Base-by-base conservation (phyloP, 2,329 filamentous ascomycete genomes). In the Fusarium sp. region DNA sequence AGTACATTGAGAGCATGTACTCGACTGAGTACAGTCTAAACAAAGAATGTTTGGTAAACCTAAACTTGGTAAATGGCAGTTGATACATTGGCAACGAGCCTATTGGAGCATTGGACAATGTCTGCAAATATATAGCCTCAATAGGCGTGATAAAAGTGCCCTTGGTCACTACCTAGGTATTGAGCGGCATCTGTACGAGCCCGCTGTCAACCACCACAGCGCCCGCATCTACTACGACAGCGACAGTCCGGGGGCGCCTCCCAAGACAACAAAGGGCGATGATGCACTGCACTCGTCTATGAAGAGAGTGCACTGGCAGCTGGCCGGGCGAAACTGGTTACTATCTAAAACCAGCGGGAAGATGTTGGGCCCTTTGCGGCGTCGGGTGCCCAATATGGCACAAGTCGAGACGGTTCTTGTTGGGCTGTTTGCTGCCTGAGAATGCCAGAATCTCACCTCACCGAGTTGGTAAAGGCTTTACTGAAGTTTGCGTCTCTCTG, bases 1-100 rank as follows among this genome's bases (percentile, higher is more conserved):
- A 40, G 43, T 61, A 63, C 58, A 36, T 61, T 44, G 15, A 7
- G 36, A 19, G 29, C 35, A 61, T 44, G 57, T 60, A 61, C 58
- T 61, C 25, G 22, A 42, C 13, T 12, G 31, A 10, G 42, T n/a
- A 41, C 15, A 36, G 25, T 25, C 15, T 28, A 19, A 19, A 19
- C 25, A 32, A 46, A 58, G 35, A 19, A 53, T 45, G 39, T 15
- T 45, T 19, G 19, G 19, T 3, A 19, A 19, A 35, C 26, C 19
- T 41, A 53, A 58, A 9, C 13, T 41, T 28, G n/a, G 26, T 35
- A 13, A 13, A 13, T n/a, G 22, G 49, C 40, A 22, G 56, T 39
- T 2, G 52, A 47, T 19, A 60, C 47, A n/a, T 40, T 42, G 3
- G 26, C 45, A 10, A 56, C 32, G 1, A 2, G 6, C 3, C 28